Base-by-base conservation (phyloP, 495 filamentous ascomycete species). In the Daldinia grandis region DNA sequence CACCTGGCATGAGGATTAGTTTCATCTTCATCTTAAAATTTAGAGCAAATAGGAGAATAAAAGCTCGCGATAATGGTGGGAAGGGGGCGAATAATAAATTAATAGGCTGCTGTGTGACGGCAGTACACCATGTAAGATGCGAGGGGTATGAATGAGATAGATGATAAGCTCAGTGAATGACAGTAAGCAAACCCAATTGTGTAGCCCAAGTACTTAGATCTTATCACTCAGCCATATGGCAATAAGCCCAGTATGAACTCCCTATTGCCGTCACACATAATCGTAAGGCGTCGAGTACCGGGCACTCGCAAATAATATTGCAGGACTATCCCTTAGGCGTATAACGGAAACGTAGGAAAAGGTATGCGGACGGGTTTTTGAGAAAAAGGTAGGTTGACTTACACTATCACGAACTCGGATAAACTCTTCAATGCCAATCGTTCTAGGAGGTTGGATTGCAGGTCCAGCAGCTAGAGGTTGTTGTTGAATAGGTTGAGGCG, bases 331-430 rank as follows among this genome's bases (percentile, higher is more conserved):
- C 17, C 19, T 12, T 21, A 35, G 0, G 14, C 33, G 19, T 47
- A 24, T 47, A 17, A 50, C 17, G 24, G 12, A 37, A 14, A 19
- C 7, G 31, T 28, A 62, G 14, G 38, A 31, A 27, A 17, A 21
- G 24, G 9, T 14, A 24, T 47, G 19, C 4, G 10, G 42, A 2
- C 12, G 12, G 24, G 24, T 24, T 47, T 21, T 53, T 17, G 14
- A 38, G 28, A 58, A 53, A 51, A 72, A 67, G 67, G 19, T 42
- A 54, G 21, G 7, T 54, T 47, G 25, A 77, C 83, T 83, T 81
- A 85, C 83, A 38, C 82, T 83, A 60, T 85, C 83, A 38, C 83
- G 79, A 40, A 85, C 82, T 61, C 81, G 77, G 50, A 84, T 78
- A 60, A 85, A 85, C 44, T 83, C 79, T 19, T 82, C 81, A 40